These are phyloP conservation scores for Rhododendron kiyosumense DNA, from an alignment of 148 eudicot species.

Conservation along the genomic window DNA sequence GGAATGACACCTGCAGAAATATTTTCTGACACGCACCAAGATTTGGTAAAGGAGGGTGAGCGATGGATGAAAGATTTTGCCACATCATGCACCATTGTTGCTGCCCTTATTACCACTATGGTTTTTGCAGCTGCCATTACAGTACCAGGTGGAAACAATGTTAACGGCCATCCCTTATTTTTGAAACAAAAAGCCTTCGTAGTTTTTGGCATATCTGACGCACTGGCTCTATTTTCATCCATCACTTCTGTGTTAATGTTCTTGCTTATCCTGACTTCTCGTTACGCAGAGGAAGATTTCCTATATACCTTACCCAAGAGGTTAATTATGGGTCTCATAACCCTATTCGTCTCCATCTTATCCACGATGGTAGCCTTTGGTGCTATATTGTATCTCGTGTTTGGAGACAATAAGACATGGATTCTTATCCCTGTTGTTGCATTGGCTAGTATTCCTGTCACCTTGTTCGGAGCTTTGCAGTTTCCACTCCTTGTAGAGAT, in stretches of 20 bases:
- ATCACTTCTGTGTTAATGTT: neutral
- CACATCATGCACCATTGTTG: neutral
- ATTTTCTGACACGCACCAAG: neutral
- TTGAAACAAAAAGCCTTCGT: neutral
- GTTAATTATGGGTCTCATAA: neutral
- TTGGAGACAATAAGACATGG: neutral
- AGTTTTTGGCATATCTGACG: neutral
- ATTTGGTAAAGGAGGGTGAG: neutral
- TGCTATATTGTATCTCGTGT: neutral
- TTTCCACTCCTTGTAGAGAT: too few species aligned
- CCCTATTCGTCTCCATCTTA: neutral
- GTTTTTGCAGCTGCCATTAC: neutral
- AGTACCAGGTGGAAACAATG: neutral
- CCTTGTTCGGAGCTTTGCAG: too few species aligned
- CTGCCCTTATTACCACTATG: neutral
- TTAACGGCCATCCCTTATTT: neutral
- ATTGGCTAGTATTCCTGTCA: neutral
- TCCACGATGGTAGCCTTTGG: neutral
- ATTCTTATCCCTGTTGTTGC: neutral
- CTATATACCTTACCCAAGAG: neutral
- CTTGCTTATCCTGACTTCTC: constrained; percentile 1
- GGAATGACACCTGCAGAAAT: neutral
- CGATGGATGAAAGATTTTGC: neutral
- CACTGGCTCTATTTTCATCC: neutral
- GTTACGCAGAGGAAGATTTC: neutral